Conservation (phyloP, 2,329 filamentous ascomycete genomes). For the Fusarium ramigenum region DNA sequence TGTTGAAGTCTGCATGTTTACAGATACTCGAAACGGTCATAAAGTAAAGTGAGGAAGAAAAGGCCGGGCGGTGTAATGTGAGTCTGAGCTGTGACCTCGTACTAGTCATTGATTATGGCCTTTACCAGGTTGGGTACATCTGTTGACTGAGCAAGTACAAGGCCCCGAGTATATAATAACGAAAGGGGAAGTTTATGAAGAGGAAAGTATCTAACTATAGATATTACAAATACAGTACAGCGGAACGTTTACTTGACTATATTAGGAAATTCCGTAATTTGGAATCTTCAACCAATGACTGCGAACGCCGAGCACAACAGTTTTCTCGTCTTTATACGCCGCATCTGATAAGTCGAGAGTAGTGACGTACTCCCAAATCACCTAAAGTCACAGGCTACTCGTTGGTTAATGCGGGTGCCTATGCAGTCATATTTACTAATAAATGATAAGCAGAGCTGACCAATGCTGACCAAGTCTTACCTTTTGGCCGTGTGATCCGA, state of each 20-base stretch:
- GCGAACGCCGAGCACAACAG: too few relatives aligned
- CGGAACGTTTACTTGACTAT: background rate
- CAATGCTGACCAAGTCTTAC: background rate
- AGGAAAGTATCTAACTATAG: background rate
- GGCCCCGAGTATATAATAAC: too few relatives aligned
- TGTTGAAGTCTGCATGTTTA: background rate
- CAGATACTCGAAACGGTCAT: too few relatives aligned
- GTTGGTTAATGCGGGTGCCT: background rate
- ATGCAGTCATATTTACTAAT: too few relatives aligned
- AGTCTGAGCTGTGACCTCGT: background rate
- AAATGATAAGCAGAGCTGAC: background rate
- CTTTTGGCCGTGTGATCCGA: background rate
- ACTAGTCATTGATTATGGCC: background rate
- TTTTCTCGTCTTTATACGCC: background rate
- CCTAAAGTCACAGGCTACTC: too few relatives aligned
- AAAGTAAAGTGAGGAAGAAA: too few relatives aligned
- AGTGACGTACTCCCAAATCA: background rate
- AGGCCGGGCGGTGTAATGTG: too few relatives aligned
- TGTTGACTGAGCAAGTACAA: background rate
- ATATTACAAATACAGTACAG: background rate
- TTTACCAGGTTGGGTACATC: background rate
- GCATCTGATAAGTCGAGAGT: background rate
- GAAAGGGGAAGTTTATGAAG: fast-evolving
- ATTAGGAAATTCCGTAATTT: background rate
- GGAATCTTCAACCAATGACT: background rate